Base-by-base conservation (phyloP, 768 basidiomycete genomes). In the Chiua virens region DNA sequence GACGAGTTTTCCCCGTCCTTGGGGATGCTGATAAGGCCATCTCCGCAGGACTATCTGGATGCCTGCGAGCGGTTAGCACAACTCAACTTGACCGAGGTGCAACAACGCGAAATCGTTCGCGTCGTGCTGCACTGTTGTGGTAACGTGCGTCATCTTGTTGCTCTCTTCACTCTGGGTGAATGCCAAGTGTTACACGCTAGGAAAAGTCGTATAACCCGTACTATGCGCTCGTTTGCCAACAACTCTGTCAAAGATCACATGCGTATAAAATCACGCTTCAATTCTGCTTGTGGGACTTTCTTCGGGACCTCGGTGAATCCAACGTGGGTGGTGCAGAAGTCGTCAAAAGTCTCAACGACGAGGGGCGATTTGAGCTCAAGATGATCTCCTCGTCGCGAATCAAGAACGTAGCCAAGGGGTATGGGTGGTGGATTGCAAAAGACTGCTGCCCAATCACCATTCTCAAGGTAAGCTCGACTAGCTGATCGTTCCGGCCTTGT, bases 211-310 rank as follows among this genome's bases (percentile, higher is more conserved):
- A 96, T 73, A 99, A 99, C 61, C 96, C 96, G 0, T 99, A 92
- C 71, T 98, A 98, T 69, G 81, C 91, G 7, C 83, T 98, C 42
- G 86, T 98, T 34, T 83, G 84, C 55, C 87, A 92, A 58, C 85
- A 91, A 13, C 82, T 98, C 25, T 90, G 91, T 62, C 75, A 79
- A 9, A 73, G 73, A 9, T 85, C 92, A 0, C 92, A 96, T 64
- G 81, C 87, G 5, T 86, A 93, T 75, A 90, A 83, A 62, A 87
- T 98, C 59, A 98, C 97, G 2, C 74, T 98, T 20, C 97, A 98
- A 63, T 98, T 91, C 67, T 91, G 86, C 59, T 72, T 98, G 7
- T 99, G 97, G 97, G 97, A 99, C 66, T 95, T 98, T 65, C 71
- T 98, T 25, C 87, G 96, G 9, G 91, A 91, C 53, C 74, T 98